Evolutionary conservation across 2,329 filamentous ascomycete species (phyloP).

Genomic region (Diplodia sapinea): DNA sequence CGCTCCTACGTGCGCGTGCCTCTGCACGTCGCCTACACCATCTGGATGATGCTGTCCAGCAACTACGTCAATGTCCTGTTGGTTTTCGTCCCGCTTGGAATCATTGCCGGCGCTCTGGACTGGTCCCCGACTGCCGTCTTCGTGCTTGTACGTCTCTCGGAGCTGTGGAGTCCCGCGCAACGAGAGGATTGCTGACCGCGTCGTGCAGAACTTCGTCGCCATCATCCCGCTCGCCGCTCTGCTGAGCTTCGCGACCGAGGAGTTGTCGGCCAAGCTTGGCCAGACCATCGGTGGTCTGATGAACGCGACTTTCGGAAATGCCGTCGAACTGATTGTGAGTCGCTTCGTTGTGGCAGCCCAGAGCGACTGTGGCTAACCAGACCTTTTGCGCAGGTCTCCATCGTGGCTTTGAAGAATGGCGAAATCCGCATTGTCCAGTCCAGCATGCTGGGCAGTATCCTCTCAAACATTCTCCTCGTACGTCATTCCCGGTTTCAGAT

Average conservation of each 20-base stretch:
- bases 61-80: conserved; percentile 73
- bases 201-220: conserved; percentile 70
- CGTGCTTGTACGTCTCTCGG: conserved; percentile 53
- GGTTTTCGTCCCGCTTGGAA: conserved; percentile 75
- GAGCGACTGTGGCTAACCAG: conserved; percentile 12
- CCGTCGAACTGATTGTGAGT: conserved; percentile 76
- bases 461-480: conserved; percentile 88
- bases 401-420: conserved; percentile 81
- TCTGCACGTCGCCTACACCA: conserved; percentile 42
- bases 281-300: conserved; percentile 75
- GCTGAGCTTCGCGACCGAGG: conserved; percentile 78
- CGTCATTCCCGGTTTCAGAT: conserved; percentile 54
- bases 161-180: not conserved
- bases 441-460: conserved; percentile 93
- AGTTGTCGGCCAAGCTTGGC: conserved; percentile 73
- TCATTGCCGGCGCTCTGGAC: conserved; percentile 66
- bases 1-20: conserved; percentile 41
- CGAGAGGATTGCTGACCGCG: conserved; percentile 7
- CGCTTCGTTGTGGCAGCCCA: conserved; percentile 24
- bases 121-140: conserved; percentile 74
- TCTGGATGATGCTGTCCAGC: conserved; percentile 54
- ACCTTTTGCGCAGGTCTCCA: conserved; percentile 71
- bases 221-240: conserved; percentile 78
- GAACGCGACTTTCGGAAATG: conserved; percentile 80
- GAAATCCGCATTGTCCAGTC: conserved; percentile 97